phyloP scores from a whole-genome alignment of 164 flowering plant species.

The Sextonia rubra region DNA sequence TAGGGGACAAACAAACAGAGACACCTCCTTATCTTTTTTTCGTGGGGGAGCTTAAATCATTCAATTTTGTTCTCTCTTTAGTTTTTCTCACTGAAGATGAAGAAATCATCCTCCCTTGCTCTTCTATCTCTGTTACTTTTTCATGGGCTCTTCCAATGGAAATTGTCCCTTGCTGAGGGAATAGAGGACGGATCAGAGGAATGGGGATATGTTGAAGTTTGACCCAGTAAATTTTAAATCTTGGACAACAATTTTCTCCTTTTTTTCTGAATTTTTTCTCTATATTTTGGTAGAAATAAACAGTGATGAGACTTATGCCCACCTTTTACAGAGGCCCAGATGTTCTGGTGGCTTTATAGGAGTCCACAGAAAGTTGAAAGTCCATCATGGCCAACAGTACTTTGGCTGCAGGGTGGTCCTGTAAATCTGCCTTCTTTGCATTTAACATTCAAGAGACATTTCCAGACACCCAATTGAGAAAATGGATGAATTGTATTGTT shows the following conservation, averaged over 20 bases:
- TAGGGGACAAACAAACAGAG: too few species aligned
- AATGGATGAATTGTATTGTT: not conserved
- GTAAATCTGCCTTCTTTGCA: slow-evolving; percentile 26
- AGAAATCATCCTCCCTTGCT: not conserved
- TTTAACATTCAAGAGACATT: not conserved
- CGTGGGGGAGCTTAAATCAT: too few species aligned
- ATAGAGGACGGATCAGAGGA: slow-evolving; percentile 43
- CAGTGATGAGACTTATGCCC: too few species aligned
- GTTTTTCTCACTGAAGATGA: not conserved
- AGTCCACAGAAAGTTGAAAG: slow-evolving; percentile 44
- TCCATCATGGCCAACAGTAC: slow-evolving; percentile 49
- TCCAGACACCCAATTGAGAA: not conserved
- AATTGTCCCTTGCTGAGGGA: slow-evolving; percentile 16
- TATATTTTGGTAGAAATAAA: too few species aligned
- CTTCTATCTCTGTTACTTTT: slow-evolving; percentile 10
- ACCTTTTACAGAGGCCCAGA: slow-evolving; percentile 41
- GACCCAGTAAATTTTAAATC: slow-evolving; percentile 34
- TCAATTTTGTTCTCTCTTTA: too few species aligned
- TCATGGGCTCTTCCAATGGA: slow-evolving; percentile 6
- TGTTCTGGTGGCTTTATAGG: slow-evolving; percentile 61
- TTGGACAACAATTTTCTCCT: too few species aligned
- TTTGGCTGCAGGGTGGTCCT: slow-evolving; percentile 81
- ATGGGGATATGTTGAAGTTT: slow-evolving; percentile 58
- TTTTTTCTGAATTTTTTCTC: too few species aligned
- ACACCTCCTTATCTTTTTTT: too few species aligned